Evolutionary conservation across 257 asterid species (phyloP).

Genomic region (Solanum commersonii): DNA sequence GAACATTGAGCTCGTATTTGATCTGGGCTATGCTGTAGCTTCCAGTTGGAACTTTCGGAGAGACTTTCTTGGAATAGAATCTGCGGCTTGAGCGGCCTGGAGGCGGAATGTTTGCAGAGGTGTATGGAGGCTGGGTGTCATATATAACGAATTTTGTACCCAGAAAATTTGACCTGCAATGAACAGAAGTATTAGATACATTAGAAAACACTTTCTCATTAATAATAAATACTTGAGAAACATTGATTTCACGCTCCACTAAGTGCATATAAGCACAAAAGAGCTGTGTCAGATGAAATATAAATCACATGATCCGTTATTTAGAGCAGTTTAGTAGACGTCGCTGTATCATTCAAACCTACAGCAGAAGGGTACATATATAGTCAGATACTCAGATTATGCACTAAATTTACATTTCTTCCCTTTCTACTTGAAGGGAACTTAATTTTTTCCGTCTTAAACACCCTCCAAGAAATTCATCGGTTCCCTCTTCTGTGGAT

Average conservation of each 20-base stretch:
- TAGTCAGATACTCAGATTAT: neutral
- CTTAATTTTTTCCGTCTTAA: neutral
- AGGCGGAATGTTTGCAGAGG: constrained; percentile 39
- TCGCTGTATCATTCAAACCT: neutral
- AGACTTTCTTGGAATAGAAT: constrained; percentile 70
- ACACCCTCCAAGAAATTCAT: neutral
- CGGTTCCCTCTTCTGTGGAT: neutral
- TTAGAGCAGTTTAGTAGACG: neutral
- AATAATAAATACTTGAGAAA: neutral
- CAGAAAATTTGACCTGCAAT: constrained; percentile 66
- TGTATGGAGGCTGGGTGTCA: constrained; percentile 68
- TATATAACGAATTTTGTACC: constrained; percentile 87
- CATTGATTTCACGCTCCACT: neutral
- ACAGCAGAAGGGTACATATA: neutral
- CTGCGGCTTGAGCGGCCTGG: constrained; percentile 73
- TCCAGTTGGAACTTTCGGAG: constrained; percentile 57
- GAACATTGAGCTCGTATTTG: constrained; percentile 57
- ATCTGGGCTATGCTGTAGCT: constrained; percentile 52
- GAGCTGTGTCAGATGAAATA: neutral
- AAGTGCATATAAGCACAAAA: neutral
- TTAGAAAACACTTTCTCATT: neutral
- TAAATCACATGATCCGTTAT: neutral
- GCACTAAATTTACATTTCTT: neutral
- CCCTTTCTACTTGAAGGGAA: neutral
- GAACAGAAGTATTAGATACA: neutral